Conservation (phyloP, 2,329 filamentous ascomycete species). For the Cordyceps fumosorosea region DNA sequence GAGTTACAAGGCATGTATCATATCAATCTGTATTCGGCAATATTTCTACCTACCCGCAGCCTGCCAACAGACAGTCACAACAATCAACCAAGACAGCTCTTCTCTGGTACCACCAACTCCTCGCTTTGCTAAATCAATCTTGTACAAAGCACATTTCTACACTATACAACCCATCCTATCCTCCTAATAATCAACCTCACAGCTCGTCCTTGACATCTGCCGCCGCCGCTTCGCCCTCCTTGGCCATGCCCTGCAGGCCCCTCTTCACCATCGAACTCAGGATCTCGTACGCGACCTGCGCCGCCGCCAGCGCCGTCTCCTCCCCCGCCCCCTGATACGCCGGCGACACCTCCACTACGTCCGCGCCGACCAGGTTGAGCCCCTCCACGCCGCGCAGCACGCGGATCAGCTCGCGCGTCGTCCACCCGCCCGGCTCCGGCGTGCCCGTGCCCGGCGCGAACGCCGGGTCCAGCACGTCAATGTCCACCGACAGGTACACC, state of each 20-base stretch:
- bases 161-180: background rate
- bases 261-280: slow-evolving; percentile 66
- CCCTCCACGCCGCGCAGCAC: slow-evolving; percentile 76
- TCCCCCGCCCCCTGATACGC: slow-evolving; percentile 73
- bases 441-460: slow-evolving; percentile 71
- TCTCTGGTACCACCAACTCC: background rate
- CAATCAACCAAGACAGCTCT: background rate
- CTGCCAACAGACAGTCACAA: background rate
- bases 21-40: background rate
- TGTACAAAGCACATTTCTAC: background rate
- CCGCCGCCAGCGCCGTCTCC: slow-evolving; percentile 69
- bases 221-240: slow-evolving; percentile 21
- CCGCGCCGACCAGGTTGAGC: slow-evolving; percentile 80
- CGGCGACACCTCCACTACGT: slow-evolving; percentile 81
- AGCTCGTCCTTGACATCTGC: slow-evolving; percentile 32
- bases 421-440: slow-evolving; percentile 87
- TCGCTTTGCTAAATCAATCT: background rate
- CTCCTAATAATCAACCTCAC: slow-evolving; percentile 17
- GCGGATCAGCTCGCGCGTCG: slow-evolving; percentile 76
- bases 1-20: background rate
- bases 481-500: slow-evolving; percentile 75
- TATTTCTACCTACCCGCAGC: background rate
- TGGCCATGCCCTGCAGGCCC: slow-evolving; percentile 32
- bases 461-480: slow-evolving; percentile 75
- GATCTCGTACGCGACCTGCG: slow-evolving; percentile 75